Conservation (phyloP, 257 asterid species). For the Solanum pennellii region DNA sequence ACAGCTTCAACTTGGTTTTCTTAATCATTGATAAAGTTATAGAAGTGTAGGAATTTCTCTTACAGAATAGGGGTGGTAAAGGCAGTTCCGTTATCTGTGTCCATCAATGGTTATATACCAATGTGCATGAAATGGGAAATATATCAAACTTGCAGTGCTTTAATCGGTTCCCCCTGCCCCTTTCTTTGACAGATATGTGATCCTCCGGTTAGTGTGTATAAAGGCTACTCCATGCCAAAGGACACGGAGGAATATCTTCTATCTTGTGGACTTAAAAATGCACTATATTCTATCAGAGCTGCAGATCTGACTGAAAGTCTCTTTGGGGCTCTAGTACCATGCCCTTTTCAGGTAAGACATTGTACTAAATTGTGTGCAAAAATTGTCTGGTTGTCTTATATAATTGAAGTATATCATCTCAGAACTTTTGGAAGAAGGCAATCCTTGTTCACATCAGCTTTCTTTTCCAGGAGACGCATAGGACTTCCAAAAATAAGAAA, state of each 20-base stretch:
- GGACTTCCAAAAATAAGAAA: not conserved
- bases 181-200: conserved; percentile 51
- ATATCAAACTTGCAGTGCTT: not conserved
- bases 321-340: conserved; percentile 64
- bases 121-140: not conserved
- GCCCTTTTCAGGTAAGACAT: conserved; percentile 61
- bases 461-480: not conserved
- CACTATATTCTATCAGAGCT: conserved; percentile 75
- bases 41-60: not conserved
- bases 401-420: not conserved
- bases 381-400: not conserved
- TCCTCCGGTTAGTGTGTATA: conserved; percentile 90
- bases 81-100: not conserved
- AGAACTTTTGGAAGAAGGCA: not conserved
- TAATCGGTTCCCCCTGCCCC: not conserved
- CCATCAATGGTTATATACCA: not conserved
- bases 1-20: not conserved
- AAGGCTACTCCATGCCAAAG: conserved; percentile 74
- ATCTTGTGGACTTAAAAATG: conserved; percentile 78
- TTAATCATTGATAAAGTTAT: not conserved
- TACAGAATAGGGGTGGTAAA: not conserved
- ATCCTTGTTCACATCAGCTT: not conserved
- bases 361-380: not conserved
- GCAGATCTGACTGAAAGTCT: conserved; percentile 65
- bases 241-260: conserved; percentile 80